Base-by-base conservation (phyloP, 2,329 filamentous ascomycete species). In the Phaeosphaeria sp. region DNA sequence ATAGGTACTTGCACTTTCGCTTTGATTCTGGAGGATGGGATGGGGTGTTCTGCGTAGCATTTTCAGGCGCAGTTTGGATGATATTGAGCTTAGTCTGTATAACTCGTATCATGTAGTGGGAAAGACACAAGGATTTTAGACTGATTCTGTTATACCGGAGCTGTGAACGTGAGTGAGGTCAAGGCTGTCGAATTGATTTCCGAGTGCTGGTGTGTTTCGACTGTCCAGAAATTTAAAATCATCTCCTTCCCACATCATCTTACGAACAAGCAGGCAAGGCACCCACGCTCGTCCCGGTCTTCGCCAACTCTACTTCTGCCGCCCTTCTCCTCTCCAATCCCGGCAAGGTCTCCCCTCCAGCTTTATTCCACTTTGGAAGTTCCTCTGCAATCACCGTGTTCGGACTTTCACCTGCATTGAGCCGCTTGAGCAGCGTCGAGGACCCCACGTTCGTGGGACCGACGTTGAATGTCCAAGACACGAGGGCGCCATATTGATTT, bases 401-500 rank as follows among this genome's bases (percentile, higher is more conserved):
- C 39, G 77, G 69, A 39, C 75, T 63, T 51, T 82, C 77, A n/a
- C 80, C 79, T 0, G 64, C 69, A 71, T 83, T 84, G 55, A 83
- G 74, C 9, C 79, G 74, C 48, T 66, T 67, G 57, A 83, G 68
- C 22, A 84, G 73, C 0, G 74, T 77, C 3, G 81, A 83, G 0
- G 64, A 67, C n/a, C 58, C 55, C 2, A 78, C 74, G 47, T 75
- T 76, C 3, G 78, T 80, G 56, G 77, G 81, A 24, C 83, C 83
- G 44, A 82, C 74, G 65, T 85, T 85, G 78, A 80, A 85, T 17
- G 80, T 74, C 81, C 81, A 84, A 45, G 78, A 81, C 39, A 84
- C 79, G 2, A 85, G 78, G 0, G 83, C 83, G 43, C 81, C 83
- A 64, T 82, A 85, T 65, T 84, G 80, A 73, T 85, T 84, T 30